Conservation (phyloP, 2,329 filamentous ascomycete species). For the Zymoseptoria pseudotritici region DNA sequence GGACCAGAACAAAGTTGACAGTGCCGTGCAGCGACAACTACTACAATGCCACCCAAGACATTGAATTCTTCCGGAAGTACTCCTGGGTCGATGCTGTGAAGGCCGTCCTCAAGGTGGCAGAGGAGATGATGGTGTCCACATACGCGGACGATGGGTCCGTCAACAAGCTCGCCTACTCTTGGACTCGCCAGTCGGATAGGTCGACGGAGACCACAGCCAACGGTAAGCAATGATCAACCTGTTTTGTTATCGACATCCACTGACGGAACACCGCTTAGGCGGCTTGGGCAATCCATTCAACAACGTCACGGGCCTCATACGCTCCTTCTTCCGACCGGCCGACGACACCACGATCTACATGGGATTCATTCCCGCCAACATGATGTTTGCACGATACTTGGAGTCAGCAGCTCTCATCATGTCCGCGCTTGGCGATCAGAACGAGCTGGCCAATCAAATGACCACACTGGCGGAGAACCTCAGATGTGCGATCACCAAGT, state of each 20-base stretch:
- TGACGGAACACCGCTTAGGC: slow-evolving; percentile 17
- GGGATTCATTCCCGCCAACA: slow-evolving; percentile 47
- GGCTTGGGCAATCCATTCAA: slow-evolving; percentile 44
- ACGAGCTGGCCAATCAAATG: slow-evolving; percentile 50
- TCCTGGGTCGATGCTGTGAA: slow-evolving; percentile 42
- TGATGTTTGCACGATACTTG: slow-evolving; percentile 67
- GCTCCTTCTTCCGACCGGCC: slow-evolving; percentile 44
- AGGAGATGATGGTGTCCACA: slow-evolving; percentile 42
- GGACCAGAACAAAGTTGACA: not conserved
- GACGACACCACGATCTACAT: slow-evolving; percentile 46
- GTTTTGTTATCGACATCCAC: not conserved
- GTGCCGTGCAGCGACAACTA: slow-evolving; percentile 33
- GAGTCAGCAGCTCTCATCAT: slow-evolving; percentile 47
- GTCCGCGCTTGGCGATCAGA: slow-evolving; percentile 41
- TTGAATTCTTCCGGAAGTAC: slow-evolving; percentile 42
- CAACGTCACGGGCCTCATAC: slow-evolving; percentile 42
- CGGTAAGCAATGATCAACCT: slow-evolving; percentile 11
- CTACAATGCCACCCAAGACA: slow-evolving; percentile 43
- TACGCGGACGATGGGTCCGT: slow-evolving; percentile 42
- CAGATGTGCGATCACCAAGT: slow-evolving; percentile 37
- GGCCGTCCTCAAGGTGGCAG: slow-evolving; percentile 37
- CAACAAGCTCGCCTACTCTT: slow-evolving; percentile 39
- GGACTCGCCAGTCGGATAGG: slow-evolving; percentile 36
- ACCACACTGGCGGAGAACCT: slow-evolving; percentile 44
- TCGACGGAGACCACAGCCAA: slow-evolving; percentile 47